phyloP scores from a whole-genome alignment of 2,329 filamentous ascomycete genomes.

The Claviceps sp. region DNA sequence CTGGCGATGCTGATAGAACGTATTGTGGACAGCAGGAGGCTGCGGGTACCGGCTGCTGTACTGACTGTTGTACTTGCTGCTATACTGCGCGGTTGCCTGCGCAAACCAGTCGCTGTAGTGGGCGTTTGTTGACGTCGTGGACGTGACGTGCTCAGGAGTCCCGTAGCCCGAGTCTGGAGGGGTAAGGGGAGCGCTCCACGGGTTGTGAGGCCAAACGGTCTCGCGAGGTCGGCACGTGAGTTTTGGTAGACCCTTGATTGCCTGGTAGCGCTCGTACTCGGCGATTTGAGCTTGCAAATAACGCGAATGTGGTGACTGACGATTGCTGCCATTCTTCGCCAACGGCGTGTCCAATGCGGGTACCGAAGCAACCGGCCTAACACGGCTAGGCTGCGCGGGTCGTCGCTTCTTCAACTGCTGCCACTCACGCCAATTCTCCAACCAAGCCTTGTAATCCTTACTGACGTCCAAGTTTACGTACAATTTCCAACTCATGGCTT shows the following conservation, averaged over 20 bases:
- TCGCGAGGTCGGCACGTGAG: slow-evolving; percentile 32
- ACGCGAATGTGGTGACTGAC: slow-evolving; percentile 24
- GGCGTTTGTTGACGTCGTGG: slow-evolving; percentile 39
- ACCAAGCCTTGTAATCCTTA: slow-evolving; percentile 54
- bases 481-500: slow-evolving; percentile 68
- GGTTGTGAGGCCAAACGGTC: slow-evolving; percentile 29
- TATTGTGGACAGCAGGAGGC: slow-evolving; percentile 22
- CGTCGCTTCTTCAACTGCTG: slow-evolving; percentile 40
- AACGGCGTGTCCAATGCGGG: slow-evolving; percentile 33
- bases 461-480: slow-evolving; percentile 73
- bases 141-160: slow-evolving; percentile 44
- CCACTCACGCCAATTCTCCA: slow-evolving; percentile 48
- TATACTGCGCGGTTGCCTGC: slow-evolving; percentile 20
- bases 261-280: slow-evolving; percentile 37
- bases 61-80: slow-evolving; percentile 11
- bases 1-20: slow-evolving; percentile 28
- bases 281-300: slow-evolving; percentile 43
- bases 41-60: slow-evolving; percentile 33
- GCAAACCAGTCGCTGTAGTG: slow-evolving; percentile 47
- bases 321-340: slow-evolving; percentile 25
- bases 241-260: slow-evolving; percentile 28
- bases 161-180: slow-evolving; percentile 50
- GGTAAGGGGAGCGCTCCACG: slow-evolving; percentile 37
- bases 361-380: slow-evolving; percentile 34
- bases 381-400: slow-evolving; percentile 33